Evolutionary conservation across 140 eudicot species (phyloP), one percentile per base, ranked within the genome.

Genomic region (Ambrosia hybrid): DNA sequence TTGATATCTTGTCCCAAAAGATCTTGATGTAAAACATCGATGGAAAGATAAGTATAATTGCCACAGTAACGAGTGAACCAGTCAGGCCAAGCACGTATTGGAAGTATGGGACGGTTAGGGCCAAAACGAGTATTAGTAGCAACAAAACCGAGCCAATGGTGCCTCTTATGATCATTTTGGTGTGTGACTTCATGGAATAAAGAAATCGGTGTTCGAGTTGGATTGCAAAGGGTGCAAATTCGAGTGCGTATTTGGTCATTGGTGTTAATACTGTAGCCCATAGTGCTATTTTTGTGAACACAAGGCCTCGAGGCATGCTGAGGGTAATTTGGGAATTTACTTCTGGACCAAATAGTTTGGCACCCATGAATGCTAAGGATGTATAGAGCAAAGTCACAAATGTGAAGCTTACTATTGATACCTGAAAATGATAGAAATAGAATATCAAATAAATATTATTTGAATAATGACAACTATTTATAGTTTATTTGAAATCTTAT

Each of bases 191-290:
- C 86, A 89, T 81, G 2, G 77, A 63, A 12, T 26, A 58, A 4
- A 92, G 95, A 76, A 92, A 88, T 4, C 71, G 81, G 14, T 83
- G 88, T 39, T 92, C 96, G 9, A 92, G 80, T 59, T 92, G 91
- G 33, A 87, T 86, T 0, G 98, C 96, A 9, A 92, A 67, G 15
- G 98, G 98, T 48, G 96, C 88, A 16, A 89, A 92, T 77, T 89
- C 88, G 16, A 92, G 89, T 0, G 98, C 96, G 51, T 92, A 89
- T 83, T 92, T 89, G 7, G 98, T 92, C 95, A 92, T 87, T 12
- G 98, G 96, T 11, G 98, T 92, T 33, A 92, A 73, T 6, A 92
- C 84, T 0, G 96, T 92, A 9, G 96, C 98, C 96, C 96, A 89
- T 12, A 89, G 69, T 1, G 98, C 98, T 17, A 89, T 81, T 73